Conservation (phyloP, 1,284 basidiomycete species). For the Leccinum variabile region DNA sequence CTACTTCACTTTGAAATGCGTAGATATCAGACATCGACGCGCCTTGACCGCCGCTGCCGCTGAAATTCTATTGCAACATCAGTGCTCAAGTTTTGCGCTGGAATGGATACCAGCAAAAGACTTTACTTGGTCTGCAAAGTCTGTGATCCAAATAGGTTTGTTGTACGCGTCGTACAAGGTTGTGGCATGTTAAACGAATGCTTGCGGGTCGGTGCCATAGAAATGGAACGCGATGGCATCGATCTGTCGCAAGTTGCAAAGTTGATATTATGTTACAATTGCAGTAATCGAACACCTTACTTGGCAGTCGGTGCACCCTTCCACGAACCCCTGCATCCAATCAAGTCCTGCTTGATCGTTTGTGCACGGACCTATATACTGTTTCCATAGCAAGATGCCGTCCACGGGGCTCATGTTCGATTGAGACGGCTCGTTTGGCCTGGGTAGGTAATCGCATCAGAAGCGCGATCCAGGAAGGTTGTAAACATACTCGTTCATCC, state of each 20-base stretch:
- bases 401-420: no score
- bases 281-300: constrained; percentile 35
- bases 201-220: constrained; percentile 56
- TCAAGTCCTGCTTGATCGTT: constrained; percentile 58
- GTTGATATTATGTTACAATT: not conserved
- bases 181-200: constrained; percentile 53
- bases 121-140: constrained; percentile 63
- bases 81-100: not conserved
- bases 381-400: constrained; percentile 60
- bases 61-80: constrained; percentile 48
- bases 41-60: constrained; percentile 49
- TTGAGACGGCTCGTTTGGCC: constrained; percentile 56
- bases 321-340: constrained; percentile 64
- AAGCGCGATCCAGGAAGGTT: not conserved
- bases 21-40: constrained; percentile 49
- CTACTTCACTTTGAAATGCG: constrained; percentile 57
- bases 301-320: constrained; percentile 50
- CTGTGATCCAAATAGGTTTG: constrained; percentile 62
- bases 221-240: constrained; percentile 56
- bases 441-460: constrained; percentile 20
- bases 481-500: constrained; percentile 56
- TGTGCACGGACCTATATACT: constrained; percentile 67
- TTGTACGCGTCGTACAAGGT: constrained; percentile 54
- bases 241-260: constrained; percentile 40
- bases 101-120: not conserved